phyloP scores from a whole-genome alignment of 192 early-diverging fungal genomes.

The Backusella psychrophila region DNA sequence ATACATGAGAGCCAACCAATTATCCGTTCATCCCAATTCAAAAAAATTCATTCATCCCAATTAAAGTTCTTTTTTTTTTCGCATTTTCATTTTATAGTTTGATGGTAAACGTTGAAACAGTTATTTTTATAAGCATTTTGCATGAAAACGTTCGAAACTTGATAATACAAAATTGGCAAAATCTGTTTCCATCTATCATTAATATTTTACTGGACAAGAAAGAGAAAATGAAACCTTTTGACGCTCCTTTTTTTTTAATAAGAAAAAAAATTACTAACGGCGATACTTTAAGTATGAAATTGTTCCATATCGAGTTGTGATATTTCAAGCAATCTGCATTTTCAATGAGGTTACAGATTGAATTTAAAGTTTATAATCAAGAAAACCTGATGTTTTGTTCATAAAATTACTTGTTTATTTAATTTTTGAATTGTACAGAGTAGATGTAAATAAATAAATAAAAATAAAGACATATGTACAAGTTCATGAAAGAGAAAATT shows the following conservation, averaged over 20 bases:
- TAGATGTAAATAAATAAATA: not conserved
- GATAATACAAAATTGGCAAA: not conserved
- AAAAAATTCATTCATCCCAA: too few relatives aligned
- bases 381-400: not conserved
- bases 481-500: not conserved
- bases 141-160: not conserved
- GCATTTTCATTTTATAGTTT: not conserved
- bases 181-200: not conserved
- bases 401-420: slow-evolving; percentile 1
- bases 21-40: too few relatives aligned
- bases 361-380: too few relatives aligned
- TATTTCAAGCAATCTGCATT: too few relatives aligned
- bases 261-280: too few relatives aligned
- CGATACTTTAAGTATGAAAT: too few relatives aligned
- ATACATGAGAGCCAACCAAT: too few relatives aligned
- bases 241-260: not conserved
- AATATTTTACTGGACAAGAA: not conserved
- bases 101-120: not conserved
- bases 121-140: not conserved
- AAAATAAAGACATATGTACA: not conserved
- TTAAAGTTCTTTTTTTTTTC: too few relatives aligned
- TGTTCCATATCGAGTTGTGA: too few relatives aligned
- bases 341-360: too few relatives aligned
- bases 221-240: not conserved
- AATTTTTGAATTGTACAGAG: not conserved